These are phyloP conservation scores for Potentilla sterilis DNA, from an alignment of 306 rosid genomes.

Conservation along the genomic window DNA sequence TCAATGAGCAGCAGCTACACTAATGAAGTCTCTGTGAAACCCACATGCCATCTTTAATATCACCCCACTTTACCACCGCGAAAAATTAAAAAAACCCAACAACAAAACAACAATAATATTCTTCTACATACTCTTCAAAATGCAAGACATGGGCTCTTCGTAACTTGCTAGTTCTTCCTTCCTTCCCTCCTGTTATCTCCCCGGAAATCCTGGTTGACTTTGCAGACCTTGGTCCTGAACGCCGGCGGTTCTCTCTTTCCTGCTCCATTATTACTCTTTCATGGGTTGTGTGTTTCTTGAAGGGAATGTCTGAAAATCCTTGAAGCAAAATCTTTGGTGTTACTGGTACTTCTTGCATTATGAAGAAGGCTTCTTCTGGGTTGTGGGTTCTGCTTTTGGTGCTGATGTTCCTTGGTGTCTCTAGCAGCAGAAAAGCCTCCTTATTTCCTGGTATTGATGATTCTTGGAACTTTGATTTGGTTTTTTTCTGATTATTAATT, in stretches of 20 bases:
- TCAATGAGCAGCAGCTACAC: slow-evolving; percentile 23
- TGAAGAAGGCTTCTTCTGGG: slow-evolving; percentile 74
- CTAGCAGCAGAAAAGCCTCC: slow-evolving; percentile 22
- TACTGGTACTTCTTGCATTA: slow-evolving; percentile 21
- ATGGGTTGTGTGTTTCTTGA: slow-evolving; percentile 21
- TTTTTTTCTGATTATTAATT: neutral
- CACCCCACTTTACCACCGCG: slow-evolving; percentile 6
- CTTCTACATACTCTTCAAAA: neutral
- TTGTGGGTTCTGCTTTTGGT: slow-evolving; percentile 41
- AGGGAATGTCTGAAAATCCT: neutral
- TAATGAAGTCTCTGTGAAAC: slow-evolving; percentile 14
- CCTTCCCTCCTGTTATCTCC: slow-evolving; percentile 21
- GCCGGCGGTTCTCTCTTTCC: neutral
- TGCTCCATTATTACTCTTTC: neutral
- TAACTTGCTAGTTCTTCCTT: neutral
- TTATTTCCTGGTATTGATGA: slow-evolving; percentile 30
- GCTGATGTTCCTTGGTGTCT: slow-evolving; percentile 32
- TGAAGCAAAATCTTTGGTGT: neutral
- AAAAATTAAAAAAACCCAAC: neutral
- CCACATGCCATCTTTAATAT: slow-evolving; percentile 36
- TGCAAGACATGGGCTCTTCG: slow-evolving; percentile 15
- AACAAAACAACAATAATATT: neutral
- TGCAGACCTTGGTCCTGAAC: slow-evolving; percentile 20
- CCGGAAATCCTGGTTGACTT: slow-evolving; percentile 25
- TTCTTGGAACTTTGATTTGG: neutral